Conservation (phyloP, 805 yeast species). For the Candida insectorum region DNA sequence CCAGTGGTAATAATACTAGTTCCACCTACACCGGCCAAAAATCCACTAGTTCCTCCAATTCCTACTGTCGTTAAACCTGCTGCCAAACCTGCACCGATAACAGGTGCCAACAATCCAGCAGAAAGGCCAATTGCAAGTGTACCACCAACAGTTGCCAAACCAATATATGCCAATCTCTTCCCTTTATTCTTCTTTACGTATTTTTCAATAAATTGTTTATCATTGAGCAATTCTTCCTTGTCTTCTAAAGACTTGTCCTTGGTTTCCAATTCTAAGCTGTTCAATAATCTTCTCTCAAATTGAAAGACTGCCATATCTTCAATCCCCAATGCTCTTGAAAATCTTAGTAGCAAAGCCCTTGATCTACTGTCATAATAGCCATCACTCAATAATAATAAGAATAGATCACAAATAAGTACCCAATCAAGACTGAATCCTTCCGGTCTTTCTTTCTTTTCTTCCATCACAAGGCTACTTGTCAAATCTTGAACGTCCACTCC, state of each 20-base stretch:
- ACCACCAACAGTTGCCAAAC: slow-evolving; percentile 95
- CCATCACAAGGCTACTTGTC: slow-evolving; percentile 47
- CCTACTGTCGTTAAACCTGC: slow-evolving; percentile 96
- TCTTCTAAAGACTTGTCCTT: slow-evolving; percentile 50
- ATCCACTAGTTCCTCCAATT: slow-evolving; percentile 87
- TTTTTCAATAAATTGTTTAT: slow-evolving; percentile 68
- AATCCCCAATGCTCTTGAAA: slow-evolving; percentile 62
- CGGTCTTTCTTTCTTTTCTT: slow-evolving; percentile 6
- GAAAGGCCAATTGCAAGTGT: slow-evolving; percentile 90
- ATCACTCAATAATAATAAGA: slow-evolving; percentile 73
- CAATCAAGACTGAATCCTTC: slow-evolving; percentile 65
- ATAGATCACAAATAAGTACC: slow-evolving; percentile 91
- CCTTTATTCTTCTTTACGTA: slow-evolving; percentile 66
- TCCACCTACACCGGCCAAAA: slow-evolving; percentile 95
- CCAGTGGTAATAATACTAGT: slow-evolving; percentile 90
- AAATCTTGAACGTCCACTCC: slow-evolving; percentile 77
- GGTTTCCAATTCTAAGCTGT: slow-evolving; percentile 80
- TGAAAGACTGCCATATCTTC: slow-evolving; percentile 70
- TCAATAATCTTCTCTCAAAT: slow-evolving; percentile 88
- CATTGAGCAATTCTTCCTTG: slow-evolving; percentile 70
- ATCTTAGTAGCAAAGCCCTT: slow-evolving; percentile 66
- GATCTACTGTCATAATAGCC: slow-evolving; percentile 90
- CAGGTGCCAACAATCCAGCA: slow-evolving; percentile 95
- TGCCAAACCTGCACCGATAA: slow-evolving; percentile 97
- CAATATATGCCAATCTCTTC: slow-evolving; percentile 79